These are phyloP conservation scores for Passalora sequoiae DNA, from an alignment of 2,329 filamentous ascomycete genomes.

Conservation along the genomic window DNA sequence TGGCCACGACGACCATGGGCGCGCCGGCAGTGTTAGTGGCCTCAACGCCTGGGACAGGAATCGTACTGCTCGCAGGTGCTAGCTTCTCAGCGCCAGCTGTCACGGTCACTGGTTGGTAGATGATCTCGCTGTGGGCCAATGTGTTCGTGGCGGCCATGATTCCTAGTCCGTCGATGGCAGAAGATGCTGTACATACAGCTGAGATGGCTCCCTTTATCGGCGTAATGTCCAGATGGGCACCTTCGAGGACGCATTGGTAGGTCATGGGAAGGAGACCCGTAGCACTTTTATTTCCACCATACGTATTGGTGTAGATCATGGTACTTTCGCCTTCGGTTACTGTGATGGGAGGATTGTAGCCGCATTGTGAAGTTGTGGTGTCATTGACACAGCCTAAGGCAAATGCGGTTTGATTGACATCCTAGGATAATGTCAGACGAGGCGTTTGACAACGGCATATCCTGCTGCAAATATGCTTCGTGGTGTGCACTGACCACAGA, in stretches of 20 bases:
- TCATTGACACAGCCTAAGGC: conserved; percentile 23
- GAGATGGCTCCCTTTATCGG: conserved; percentile 19
- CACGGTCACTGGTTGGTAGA: conserved; percentile 26
- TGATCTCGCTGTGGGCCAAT: conserved; percentile 26
- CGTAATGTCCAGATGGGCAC: conserved; percentile 19
- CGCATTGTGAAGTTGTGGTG: conserved; percentile 19
- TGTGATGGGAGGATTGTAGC: conserved; percentile 25
- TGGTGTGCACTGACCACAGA: conserved; percentile 15
- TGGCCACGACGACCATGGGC: conserved; percentile 11
- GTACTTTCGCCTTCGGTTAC: conserved; percentile 30
- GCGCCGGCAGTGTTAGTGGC: conserved; percentile 14
- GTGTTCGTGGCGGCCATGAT: conserved; percentile 26
- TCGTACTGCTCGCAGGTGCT: conserved; percentile 13
- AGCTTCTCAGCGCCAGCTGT: conserved; percentile 27
- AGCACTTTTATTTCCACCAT: conserved; percentile 9
- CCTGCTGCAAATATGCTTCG: background rate
- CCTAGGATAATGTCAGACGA: conserved; percentile 5
- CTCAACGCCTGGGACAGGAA: conserved; percentile 5
- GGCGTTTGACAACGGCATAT: background rate
- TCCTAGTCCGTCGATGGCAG: conserved; percentile 23
- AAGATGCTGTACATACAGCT: conserved; percentile 23
- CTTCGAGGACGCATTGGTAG: conserved; percentile 25
- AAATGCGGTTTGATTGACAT: conserved; percentile 25
- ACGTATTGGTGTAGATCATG: conserved; percentile 19
- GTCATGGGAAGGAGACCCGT: conserved; percentile 11